Evolutionary conservation across 78 protist genomes (phyloP).

Genomic region (Cavenderia fasciculata): DNA sequence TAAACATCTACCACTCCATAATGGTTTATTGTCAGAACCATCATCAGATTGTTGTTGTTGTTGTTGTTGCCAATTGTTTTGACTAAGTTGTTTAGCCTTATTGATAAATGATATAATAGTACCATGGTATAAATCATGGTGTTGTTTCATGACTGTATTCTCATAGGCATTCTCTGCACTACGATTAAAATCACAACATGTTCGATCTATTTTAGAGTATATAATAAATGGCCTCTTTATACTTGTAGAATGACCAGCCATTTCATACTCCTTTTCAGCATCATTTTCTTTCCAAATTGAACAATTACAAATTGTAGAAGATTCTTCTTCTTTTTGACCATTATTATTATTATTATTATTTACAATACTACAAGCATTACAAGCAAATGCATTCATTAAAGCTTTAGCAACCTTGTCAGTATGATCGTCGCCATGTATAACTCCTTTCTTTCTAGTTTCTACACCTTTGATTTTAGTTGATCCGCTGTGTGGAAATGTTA

Average conservation of each 20-base stretch:
- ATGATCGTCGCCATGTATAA: constrained; percentile 27
- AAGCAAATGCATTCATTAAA: no score
- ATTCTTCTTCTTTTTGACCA: background rate
- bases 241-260: background rate
- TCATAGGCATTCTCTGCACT: constrained; percentile 17
- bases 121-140: constrained; percentile 24
- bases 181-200: constrained; percentile 56
- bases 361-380: background rate
- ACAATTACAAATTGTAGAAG: background rate
- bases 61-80: no score
- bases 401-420: constrained; percentile 28
- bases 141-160: constrained; percentile 5
- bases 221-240: constrained; percentile 67
- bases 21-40: no score
- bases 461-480: constrained; percentile 7
- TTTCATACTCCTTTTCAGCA: background rate
- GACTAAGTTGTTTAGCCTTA: background rate
- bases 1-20: background rate
- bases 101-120: background rate
- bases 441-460: constrained; percentile 24
- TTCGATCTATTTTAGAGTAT: constrained; percentile 60
- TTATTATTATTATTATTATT: background rate
- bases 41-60: no score
- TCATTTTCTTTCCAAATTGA: constrained; percentile 3
- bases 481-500: constrained; percentile 73